These are phyloP conservation scores for Rhizophagus prolifer DNA, from an alignment of 192 early-diverging fungal species.

Conservation along the genomic window DNA sequence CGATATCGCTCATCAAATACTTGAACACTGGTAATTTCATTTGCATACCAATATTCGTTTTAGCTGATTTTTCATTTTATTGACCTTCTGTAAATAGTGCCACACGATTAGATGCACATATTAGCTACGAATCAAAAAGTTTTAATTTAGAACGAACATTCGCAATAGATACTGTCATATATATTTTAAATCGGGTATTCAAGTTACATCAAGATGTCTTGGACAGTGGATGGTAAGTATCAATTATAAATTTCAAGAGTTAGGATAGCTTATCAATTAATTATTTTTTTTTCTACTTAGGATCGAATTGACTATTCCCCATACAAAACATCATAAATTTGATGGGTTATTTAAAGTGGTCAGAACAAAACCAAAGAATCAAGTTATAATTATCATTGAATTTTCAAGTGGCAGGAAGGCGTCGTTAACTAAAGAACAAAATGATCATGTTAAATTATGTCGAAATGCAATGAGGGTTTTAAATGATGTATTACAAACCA, in stretches of 20 bases:
- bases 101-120: conserved; percentile 26
- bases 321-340: conserved; percentile 23
- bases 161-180: conserved; percentile 17
- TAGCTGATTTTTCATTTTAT: conserved; percentile 20
- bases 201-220: conserved; percentile 13
- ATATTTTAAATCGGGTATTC: conserved; percentile 29
- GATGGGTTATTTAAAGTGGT: conserved; percentile 19
- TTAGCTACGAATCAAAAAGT: conserved; percentile 13
- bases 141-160: conserved; percentile 22
- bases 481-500: neutral
- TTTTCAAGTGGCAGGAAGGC: conserved; percentile 17
- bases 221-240: conserved; percentile 21
- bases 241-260: conserved; percentile 17
- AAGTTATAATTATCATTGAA: conserved; percentile 21
- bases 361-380: conserved; percentile 12
- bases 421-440: too few species aligned
- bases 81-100: conserved; percentile 27
- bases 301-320: conserved; percentile 14
- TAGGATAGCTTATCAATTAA: conserved; percentile 9
- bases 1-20: conserved; percentile 20
- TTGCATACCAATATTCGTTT: conserved; percentile 16
- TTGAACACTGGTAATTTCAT: conserved; percentile 23
- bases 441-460: neutral
- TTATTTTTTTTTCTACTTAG: conserved; percentile 16
- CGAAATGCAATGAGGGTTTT: conserved; percentile 15